These are phyloP conservation scores for Phellopilus nigrolimitatus DNA, from an alignment of 1,284 basidiomycete genomes.

Conservation along the genomic window DNA sequence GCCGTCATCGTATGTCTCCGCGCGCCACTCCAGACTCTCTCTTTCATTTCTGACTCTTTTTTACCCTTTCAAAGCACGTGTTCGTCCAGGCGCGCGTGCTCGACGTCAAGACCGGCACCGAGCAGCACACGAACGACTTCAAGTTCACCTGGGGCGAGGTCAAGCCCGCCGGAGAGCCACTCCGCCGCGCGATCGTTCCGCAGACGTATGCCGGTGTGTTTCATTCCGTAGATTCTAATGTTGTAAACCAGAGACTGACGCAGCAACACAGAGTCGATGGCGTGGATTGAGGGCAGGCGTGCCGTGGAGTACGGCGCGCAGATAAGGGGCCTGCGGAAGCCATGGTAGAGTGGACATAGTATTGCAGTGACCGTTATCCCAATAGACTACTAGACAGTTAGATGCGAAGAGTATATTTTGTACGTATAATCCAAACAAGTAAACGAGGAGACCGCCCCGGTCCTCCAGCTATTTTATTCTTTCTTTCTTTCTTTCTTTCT, in stretches of 20 bases:
- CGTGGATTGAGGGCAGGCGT: slow-evolving; percentile 74
- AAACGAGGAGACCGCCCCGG: no score
- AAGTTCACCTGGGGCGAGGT: slow-evolving; percentile 61
- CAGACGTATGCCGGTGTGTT: slow-evolving; percentile 61
- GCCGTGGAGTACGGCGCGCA: slow-evolving; percentile 59
- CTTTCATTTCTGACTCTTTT: slow-evolving; percentile 15
- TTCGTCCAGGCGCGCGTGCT: slow-evolving; percentile 75
- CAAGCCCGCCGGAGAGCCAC: slow-evolving; percentile 32
- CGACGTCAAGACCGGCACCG: slow-evolving; percentile 63
- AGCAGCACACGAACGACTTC: slow-evolving; percentile 68
- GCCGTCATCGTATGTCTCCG: slow-evolving; percentile 45
- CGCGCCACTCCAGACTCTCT: slow-evolving; percentile 5
- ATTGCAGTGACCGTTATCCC: background rate
- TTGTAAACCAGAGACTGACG: background rate
- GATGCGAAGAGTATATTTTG: background rate
- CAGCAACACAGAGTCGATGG: slow-evolving; percentile 61
- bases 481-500: background rate
- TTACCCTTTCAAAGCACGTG: slow-evolving; percentile 47
- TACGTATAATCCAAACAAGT: background rate
- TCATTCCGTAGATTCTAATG: background rate
- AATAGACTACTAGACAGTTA: background rate
- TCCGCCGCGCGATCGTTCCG: slow-evolving; percentile 59
- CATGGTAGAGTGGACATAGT: background rate
- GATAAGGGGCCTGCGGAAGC: slow-evolving; percentile 39
- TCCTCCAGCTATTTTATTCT: no score